phyloP scores from a whole-genome alignment of 306 rosid genomes.

The Gynostemma pentaphyllum region DNA sequence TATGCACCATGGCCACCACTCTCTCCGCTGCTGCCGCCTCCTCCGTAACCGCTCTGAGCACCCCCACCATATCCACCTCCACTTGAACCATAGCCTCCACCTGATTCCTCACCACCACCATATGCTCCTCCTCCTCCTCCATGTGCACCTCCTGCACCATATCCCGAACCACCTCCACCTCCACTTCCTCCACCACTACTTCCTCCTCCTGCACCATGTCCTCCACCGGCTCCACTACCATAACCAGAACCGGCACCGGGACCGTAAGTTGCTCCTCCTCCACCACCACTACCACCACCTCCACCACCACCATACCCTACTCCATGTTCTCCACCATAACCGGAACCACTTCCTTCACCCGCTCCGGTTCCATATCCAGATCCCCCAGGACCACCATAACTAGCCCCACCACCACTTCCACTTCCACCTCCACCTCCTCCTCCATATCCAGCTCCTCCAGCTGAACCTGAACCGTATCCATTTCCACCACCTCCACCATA shows the following conservation, averaged over 20 bases:
- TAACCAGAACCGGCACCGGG: neutral
- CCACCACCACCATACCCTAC: neutral
- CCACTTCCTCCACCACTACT: neutral
- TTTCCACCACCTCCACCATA: neutral
- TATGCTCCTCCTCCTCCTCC: neutral
- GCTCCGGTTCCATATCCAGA: neutral
- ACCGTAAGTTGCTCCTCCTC: constrained; percentile 4
- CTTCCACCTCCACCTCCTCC: neutral
- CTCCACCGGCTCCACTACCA: neutral
- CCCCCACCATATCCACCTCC: too few species aligned
- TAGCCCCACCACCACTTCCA: neutral
- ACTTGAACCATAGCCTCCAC: neutral
- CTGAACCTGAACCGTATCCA: neutral
- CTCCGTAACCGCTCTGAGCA: neutral
- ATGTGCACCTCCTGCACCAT: neutral
- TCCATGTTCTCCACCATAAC: neutral
- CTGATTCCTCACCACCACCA: neutral
- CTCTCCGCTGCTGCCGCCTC: neutral
- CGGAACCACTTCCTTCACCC: constrained; percentile 1
- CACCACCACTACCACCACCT: neutral
- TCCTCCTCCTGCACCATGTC: neutral
- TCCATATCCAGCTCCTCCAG: neutral
- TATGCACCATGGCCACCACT: neutral
- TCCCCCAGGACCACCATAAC: neutral
- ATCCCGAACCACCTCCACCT: constrained; percentile 1